phyloP scores from a whole-genome alignment of 805 yeast genomes.

The Dipodascopsis tothii region DNA sequence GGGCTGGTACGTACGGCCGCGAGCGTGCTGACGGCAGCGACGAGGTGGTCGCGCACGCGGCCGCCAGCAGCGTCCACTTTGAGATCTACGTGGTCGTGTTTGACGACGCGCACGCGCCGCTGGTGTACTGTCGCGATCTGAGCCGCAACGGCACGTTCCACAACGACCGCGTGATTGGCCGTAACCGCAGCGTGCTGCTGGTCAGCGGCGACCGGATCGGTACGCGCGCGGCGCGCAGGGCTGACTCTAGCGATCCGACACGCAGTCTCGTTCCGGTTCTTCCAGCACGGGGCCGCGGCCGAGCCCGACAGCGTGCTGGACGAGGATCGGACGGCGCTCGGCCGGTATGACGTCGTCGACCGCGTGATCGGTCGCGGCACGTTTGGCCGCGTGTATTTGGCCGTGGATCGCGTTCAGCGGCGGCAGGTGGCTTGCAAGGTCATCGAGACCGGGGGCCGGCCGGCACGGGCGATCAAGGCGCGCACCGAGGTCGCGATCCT shows the following conservation, averaged over 20 bases:
- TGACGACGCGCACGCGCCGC: conserved; percentile 20
- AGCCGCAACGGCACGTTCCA: conserved; percentile 25
- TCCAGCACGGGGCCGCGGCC: conserved; percentile 6
- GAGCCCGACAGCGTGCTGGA: conserved; percentile 2
- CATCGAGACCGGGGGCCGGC: conserved; percentile 15
- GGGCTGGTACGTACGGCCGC: conserved; percentile 10
- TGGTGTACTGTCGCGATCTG: conserved; percentile 23
- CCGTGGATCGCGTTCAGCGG: conserved; percentile 2
- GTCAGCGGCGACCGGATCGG: conserved; percentile 21
- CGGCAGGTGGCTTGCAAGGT: conserved; percentile 24
- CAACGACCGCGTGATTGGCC: conserved; percentile 20
- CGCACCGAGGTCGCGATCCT: conserved; percentile 22
- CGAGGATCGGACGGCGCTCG: conserved; percentile 2
- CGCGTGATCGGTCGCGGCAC: conserved; percentile 20
- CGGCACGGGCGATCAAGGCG: conserved; percentile 11
- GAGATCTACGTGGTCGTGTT: conserved; percentile 20
- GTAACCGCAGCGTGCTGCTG: conserved; percentile 13
- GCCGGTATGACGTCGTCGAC: conserved; percentile 7
- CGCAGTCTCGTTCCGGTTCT: conserved; percentile 20
- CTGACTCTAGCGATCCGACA: conserved; percentile 19
- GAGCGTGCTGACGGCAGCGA: conserved; percentile 4
- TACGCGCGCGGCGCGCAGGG: not conserved
- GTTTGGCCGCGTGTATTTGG: conserved; percentile 20
- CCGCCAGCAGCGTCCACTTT: conserved; percentile 22
- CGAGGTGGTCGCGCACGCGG: conserved; percentile 13